Percentiles rank a stretch among this genome's conserved stretches.
These are phyloP conservation scores for Ricinus communis DNA, from an alignment of 345 rosid species.

Conservation along the genomic window DNA sequence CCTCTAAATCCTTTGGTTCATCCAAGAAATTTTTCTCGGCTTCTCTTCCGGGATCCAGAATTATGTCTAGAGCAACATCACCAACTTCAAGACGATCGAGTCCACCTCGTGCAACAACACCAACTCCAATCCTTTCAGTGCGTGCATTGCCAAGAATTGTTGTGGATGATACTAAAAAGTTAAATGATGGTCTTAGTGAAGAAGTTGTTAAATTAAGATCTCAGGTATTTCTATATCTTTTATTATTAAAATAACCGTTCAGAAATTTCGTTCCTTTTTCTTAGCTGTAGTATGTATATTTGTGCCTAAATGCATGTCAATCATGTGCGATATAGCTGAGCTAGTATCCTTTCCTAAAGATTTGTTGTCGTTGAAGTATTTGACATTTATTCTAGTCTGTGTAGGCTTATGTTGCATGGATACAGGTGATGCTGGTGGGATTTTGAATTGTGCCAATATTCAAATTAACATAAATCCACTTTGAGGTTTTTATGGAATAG, in stretches of 20 bases:
- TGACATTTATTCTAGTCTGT: no score
- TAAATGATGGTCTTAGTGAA: conserved; percentile 38
- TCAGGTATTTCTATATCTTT: conserved; percentile 39
- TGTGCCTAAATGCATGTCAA: background rate
- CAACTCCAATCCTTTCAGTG: conserved; percentile 32
- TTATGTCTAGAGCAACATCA: conserved; percentile 15
- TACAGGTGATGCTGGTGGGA: no score
- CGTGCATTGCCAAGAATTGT: conserved; percentile 42
- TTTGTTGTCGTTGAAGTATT: background rate
- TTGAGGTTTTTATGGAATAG: background rate
- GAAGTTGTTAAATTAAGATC: conserved; percentile 58
- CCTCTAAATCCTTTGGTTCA: conserved; percentile 30
- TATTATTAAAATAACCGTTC: conserved; percentile 1
- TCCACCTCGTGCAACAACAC: conserved; percentile 46
- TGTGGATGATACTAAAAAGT: conserved; percentile 44
- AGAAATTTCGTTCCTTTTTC: background rate
- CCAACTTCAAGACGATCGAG: conserved; percentile 33
- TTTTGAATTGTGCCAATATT: background rate
- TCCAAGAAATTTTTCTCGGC: conserved; percentile 14
- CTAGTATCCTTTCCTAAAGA: background rate
- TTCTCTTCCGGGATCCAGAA: conserved; percentile 16
- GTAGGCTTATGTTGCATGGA: no score
- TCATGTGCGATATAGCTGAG: background rate
- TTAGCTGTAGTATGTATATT: background rate
- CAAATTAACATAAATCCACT: background rate